These are phyloP conservation scores for Fusarium hostae DNA, from an alignment of 2,329 filamentous ascomycete species.

Conservation along the genomic window DNA sequence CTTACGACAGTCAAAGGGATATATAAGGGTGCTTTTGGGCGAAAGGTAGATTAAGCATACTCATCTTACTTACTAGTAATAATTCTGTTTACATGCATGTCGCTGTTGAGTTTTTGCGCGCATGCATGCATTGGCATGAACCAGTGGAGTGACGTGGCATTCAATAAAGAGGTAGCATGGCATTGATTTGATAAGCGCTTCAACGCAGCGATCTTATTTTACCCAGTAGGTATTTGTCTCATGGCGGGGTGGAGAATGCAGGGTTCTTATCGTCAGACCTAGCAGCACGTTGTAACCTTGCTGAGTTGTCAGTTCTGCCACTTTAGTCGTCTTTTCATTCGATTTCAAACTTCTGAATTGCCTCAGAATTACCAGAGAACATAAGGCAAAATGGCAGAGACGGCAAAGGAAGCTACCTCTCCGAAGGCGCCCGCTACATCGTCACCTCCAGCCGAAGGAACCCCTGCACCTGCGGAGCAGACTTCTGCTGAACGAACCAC, in stretches of 20 bases:
- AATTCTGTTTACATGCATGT: background rate
- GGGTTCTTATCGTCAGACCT: background rate
- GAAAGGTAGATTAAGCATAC: no score
- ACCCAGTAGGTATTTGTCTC: background rate
- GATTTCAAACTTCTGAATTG: accelerated
- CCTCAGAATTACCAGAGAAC: accelerated
- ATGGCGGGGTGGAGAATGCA: background rate
- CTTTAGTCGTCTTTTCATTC: background rate
- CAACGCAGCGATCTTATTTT: background rate
- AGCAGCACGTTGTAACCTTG: background rate
- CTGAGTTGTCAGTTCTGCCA: background rate
- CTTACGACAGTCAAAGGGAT: no score
- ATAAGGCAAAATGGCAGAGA: background rate
- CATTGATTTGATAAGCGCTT: no score
- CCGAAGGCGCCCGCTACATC: accelerated
- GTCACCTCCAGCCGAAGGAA: background rate
- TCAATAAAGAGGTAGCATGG: background rate
- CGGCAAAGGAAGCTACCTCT: accelerated
- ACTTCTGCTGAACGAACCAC: background rate
- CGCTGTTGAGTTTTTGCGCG: accelerated
- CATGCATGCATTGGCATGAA: background rate
- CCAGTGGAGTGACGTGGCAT: background rate
- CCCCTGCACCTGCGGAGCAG: background rate
- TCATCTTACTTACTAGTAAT: no score
- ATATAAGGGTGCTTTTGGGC: no score